Percentiles rank a stretch among this genome's conserved stretches.
These are phyloP conservation scores for Tetratostichococcus sp. DNA, from an alignment of 139 green algal species.

Conservation along the genomic window DNA sequence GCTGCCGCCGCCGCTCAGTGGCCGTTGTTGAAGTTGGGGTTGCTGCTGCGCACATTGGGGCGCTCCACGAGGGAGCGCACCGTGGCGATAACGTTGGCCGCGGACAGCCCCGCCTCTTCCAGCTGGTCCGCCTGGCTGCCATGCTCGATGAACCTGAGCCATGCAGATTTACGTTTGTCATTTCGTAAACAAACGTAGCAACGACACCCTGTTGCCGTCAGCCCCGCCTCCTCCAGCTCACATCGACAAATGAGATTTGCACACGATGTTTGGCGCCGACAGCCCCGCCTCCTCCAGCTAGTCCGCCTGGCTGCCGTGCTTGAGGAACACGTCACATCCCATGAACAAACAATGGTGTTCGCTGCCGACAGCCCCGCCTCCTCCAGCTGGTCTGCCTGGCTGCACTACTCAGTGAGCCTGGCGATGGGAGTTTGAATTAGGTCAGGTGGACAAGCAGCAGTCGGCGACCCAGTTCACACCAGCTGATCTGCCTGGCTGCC, in stretches of 20 bases:
- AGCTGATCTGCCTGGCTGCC: no score
- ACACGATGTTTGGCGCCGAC: conserved; percentile 82
- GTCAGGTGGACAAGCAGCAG: no score
- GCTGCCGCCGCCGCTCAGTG: neutral
- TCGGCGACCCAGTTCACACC: no score
- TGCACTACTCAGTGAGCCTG: conserved; percentile 26
- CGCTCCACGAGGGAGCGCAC: conserved; percentile 65
- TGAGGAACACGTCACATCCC: no score
- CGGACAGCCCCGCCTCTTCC: conserved; percentile 80
- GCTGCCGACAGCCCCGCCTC: conserved; percentile 80
- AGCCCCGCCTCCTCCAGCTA: conserved; percentile 91
- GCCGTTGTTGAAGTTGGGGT: neutral
- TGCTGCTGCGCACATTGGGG: conserved; percentile 30
- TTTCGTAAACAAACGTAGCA: no score
- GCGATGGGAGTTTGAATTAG: no score
- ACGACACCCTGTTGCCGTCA: no score
- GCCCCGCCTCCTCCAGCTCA: no score
- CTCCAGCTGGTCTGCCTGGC: conserved; percentile 78
- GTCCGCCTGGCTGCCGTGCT: conserved; percentile 51
- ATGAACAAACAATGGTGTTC: conserved; percentile 81
- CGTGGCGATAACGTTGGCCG: conserved; percentile 84
- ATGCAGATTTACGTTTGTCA: no score
- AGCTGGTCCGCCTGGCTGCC: conserved; percentile 77
- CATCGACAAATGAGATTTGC: no score
- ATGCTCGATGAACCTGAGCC: conserved; percentile 34